Percentiles rank a stretch among this genome's conserved stretches.
Evolutionary conservation across 345 rosid genomes (phyloP).

Genomic region (Corchorus capsularis): DNA sequence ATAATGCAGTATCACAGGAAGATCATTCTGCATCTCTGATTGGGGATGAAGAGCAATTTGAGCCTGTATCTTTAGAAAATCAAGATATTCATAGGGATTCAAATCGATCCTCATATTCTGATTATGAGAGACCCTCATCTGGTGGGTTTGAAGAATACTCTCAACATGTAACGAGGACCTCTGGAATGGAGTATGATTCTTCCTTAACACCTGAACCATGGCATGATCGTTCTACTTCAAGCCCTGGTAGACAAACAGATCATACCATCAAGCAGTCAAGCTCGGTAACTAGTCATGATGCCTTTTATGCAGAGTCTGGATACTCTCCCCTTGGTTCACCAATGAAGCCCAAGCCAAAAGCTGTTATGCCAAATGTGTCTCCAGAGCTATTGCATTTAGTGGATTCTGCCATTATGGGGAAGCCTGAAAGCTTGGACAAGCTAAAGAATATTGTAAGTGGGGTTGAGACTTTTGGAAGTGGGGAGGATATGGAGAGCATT

Average conservation of each 20-base stretch:
- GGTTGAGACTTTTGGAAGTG: constrained; percentile 69
- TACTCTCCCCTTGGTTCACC: constrained; percentile 70
- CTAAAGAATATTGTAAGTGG: constrained; percentile 88
- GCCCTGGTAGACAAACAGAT: constrained; percentile 51
- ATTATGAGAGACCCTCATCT: constrained; percentile 41
- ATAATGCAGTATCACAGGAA: constrained; percentile 28
- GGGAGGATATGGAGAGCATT: constrained; percentile 76
- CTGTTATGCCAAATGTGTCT: constrained; percentile 84
- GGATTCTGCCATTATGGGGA: constrained; percentile 99
- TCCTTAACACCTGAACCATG: constrained; percentile 34
- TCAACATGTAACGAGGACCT: constrained; percentile 30
- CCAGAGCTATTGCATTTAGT: constrained; percentile 97
- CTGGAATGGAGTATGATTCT: constrained; percentile 42
- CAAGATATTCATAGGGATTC: constrained; percentile 48
- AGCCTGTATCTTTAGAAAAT: constrained; percentile 76
- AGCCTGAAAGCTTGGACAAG: constrained; percentile 84
- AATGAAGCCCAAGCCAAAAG: constrained; percentile 63
- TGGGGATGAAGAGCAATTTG: constrained; percentile 73
- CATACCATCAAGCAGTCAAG: constrained; percentile 45
- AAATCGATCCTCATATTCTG: constrained; percentile 44
- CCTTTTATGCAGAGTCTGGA: constrained; percentile 51
- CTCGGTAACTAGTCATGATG: constrained; percentile 49
- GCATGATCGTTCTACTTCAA: constrained; percentile 49
- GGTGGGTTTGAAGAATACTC: constrained; percentile 41
- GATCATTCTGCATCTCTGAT: constrained; percentile 34